Percentiles rank a stretch among this genome's conserved stretches.
These are phyloP conservation scores for Phoma herbarum DNA, from an alignment of 2,329 filamentous ascomycete species.

Conservation along the genomic window DNA sequence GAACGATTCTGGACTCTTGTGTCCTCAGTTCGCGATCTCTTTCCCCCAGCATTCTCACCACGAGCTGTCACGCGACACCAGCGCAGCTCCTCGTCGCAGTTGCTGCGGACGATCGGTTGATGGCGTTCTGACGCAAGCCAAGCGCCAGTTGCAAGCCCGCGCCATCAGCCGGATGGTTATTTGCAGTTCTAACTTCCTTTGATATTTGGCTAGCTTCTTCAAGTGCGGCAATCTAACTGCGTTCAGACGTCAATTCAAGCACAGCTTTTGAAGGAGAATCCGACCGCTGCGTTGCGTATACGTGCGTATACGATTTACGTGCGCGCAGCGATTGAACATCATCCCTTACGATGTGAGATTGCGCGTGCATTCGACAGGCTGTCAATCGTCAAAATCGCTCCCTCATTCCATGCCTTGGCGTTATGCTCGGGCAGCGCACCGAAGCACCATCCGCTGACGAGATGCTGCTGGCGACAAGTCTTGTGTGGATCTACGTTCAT, in stretches of 20 bases:
- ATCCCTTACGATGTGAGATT: conserved; percentile 8
- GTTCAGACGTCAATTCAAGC: background rate
- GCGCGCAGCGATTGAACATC: background rate
- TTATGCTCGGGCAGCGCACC: background rate
- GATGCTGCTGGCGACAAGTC: background rate
- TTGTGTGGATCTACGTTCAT: background rate
- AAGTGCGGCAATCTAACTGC: background rate
- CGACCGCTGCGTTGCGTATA: conserved; percentile 1
- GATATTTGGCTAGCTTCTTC: conserved; percentile 1
- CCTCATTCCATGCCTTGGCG: conserved; percentile 3
- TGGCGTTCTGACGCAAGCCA: conserved; percentile 17
- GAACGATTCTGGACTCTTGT: background rate
- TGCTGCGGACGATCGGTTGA: conserved; percentile 1
- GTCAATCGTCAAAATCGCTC: background rate
- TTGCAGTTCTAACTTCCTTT: background rate
- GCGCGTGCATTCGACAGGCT: background rate
- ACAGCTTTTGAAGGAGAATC: background rate
- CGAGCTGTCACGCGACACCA: conserved; percentile 14
- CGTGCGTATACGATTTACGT: conserved; percentile 6
- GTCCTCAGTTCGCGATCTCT: background rate
- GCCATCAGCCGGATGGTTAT: background rate
- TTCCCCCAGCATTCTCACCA: conserved; percentile 1
- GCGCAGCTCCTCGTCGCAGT: background rate
- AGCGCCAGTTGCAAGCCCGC: conserved; percentile 5
- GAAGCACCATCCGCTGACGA: background rate